Base-by-base conservation (phyloP, 768 basidiomycete genomes). In the Gloeophyllum trabeum region DNA sequence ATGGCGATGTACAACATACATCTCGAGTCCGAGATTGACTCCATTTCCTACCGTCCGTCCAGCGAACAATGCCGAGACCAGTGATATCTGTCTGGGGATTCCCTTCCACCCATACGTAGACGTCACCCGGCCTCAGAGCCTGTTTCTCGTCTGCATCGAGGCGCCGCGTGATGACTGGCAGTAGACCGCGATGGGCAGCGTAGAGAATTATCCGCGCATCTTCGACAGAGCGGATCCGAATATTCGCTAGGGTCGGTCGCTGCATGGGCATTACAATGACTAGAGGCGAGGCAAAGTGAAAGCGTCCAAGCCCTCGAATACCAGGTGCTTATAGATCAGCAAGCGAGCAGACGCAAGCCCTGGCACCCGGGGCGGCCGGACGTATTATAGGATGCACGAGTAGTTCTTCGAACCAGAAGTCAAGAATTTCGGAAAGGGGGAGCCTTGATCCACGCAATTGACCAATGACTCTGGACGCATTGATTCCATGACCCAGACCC, bases 31-130 rank as follows among this genome's bases (percentile, higher is more conserved):
- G 76, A 39, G 83, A 86, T 30, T 86, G 79, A 32, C 81, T 82
- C 86, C 86, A 89, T 48, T 79, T 71, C 52, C 79, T 71, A 19
- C 86, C 86, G 56, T 89, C 86, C 3, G 86, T 89, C 60, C 86
- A 89, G 23, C 86, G 73, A 54, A 89, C 87, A 54, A 89, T 89
- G 24, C 83, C 81, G 24, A 85, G 68, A 12, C 84, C 83, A 2
- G 80, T 82, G 12, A 83, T 74, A 58, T 85, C 85, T 19, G 73
- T 73, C 49, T 79, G 75, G 14, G 82, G 79, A 19, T 75, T 75
- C 38, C 83, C 67, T 40, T 52, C 51, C 35, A 51, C 51, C 47
- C 51, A 52, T 24, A 48, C 51, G 23, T 44, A 52, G 19, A 48
- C 47, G 28, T 39, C 39, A n/a, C 51, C 51, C 4, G 50, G 43